Conservation (phyloP, 257 asterid genomes). For the Craterostigma plantagineum region DNA sequence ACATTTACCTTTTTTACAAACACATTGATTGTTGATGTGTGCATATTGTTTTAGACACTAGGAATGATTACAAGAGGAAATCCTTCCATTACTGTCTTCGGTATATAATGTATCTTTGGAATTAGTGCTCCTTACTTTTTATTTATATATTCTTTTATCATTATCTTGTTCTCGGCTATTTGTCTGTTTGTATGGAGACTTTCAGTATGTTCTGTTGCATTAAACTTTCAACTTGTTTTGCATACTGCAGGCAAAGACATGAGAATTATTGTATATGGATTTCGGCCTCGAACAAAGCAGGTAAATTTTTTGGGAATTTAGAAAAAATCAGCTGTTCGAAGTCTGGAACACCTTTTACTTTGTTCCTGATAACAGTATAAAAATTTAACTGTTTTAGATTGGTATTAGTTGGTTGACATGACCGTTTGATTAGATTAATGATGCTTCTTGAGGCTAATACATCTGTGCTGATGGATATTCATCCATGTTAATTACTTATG, state of each 20-base stretch:
- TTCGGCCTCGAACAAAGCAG: constrained; percentile 93
- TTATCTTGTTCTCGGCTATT: too few relatives aligned
- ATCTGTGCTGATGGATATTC: too few relatives aligned
- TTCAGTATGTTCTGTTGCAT: too few relatives aligned
- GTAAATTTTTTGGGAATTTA: constrained; percentile 24
- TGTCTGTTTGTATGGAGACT: too few relatives aligned
- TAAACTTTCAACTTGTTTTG: neutral
- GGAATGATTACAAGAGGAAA: too few relatives aligned
- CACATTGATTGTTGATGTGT: neutral
- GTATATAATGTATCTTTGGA: too few relatives aligned
- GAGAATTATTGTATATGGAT: constrained; percentile 85
- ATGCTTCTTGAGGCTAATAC: too few relatives aligned
- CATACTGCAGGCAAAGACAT: constrained; percentile 71
- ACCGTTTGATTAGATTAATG: constrained; percentile 1
- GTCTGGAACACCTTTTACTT: constrained; percentile 3
- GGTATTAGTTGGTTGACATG: neutral
- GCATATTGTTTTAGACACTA: too few relatives aligned
- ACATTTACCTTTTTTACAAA: neutral
- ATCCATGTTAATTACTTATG: too few relatives aligned
- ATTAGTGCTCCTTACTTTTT: too few relatives aligned
- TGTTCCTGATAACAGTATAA: neutral
- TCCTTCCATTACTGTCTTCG: too few relatives aligned
- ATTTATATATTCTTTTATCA: too few relatives aligned
- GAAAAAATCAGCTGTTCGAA: constrained; percentile 10
- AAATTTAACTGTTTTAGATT: neutral